Base-by-base conservation (phyloP, 148 eudicot genomes). In the Dysphania ambrosioides region DNA sequence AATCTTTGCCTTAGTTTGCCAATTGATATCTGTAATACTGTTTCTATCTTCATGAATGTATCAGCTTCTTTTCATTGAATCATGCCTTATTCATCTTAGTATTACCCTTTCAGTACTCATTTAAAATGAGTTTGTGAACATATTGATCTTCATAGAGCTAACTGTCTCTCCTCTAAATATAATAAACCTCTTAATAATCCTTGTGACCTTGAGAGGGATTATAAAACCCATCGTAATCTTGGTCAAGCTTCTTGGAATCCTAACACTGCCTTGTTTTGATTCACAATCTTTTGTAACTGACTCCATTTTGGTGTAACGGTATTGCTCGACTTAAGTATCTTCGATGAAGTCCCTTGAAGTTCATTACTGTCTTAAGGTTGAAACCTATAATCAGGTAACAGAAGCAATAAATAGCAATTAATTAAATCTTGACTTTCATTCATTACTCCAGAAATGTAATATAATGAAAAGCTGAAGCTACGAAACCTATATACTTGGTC, bases 1-100 rank as follows among this genome's bases (percentile, higher is more conserved):
- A 82, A 27, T 29, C 29, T 72, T 51, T 76, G 0, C 66, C 12
- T 49, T n/a, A 32, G 18, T 75, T 55, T 62, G 16, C 26, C 58
- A 70, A 64, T 24, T 40, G 32, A 8, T 27, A 35, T 31, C 31
- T 69, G 72, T n/a, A 68, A 36, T 21, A 34, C 42, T 44, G 8
- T 27, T 51, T 51, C 66, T n/a, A 29, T 47, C 35, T 56, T 67
- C 36, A 41, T 44, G 57, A 59, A 26, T 32, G 3, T 32, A 31
- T 67, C 35, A 26, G 40, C 55, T 41, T 27, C 8, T 12, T n/a
- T 38, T 61, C 16, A 32, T 26, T 19, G 31, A 12, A 10, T 66
- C 44, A 1, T 47, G 58, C 21, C 26, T 34, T 34, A 65, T 16
- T 35, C 3, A 8, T 23, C 51, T 19, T 32, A 19, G 0, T 21